Evolutionary conservation across 257 asterid species (phyloP), one percentile per base, ranked within the genome.

Genomic region (Coffea eugenioides): DNA sequence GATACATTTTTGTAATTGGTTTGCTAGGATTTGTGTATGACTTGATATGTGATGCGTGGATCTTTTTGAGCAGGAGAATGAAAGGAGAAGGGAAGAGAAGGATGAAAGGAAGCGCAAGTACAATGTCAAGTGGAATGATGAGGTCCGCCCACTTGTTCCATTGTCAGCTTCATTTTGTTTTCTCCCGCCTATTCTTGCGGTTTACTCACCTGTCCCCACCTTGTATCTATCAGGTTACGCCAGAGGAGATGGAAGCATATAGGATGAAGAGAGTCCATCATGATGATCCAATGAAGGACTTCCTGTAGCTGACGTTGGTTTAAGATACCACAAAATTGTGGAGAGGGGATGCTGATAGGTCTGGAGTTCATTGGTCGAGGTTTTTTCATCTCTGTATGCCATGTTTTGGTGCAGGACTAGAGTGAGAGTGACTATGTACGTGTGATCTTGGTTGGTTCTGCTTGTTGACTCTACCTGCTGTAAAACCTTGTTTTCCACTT

Each of bases 41-140:
- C 49, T 71, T 59, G 41, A 54, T 49, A 21, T 49, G 2, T 78
- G 23, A 65, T 15, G 39, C 43, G 34, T 76, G 67, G 69, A 59
- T 39, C 18, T 34, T 69, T 65, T 75, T 27, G 78, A 25, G 71
- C 82, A 95, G 98, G 98, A 94, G 95, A 97, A 95, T 39, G 92
- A 83, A 77, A 86, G 91, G 93, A 87, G 51, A 86, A 90, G 91
- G 86, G 98, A 89, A 77, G 97, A 88, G 82, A 89, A 84, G 79
- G 98, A 93, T 85, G 99, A 95, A 83, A 92, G 97, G 81, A 95
- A 95, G 69, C 90, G 97, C 81, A 93, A 92, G 80, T 95, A 90
- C 81, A 93, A 95, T 41, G 97, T 95, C 82, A 93, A 90, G 89
- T 93, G 95, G 93, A 90, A 92, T 25, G 96, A 92, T 27, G 97